Percentiles rank a stretch among this genome's conserved stretches.
phyloP scores from a whole-genome alignment of 2,329 filamentous ascomycete genomes.

The Clathrospora elynae region DNA sequence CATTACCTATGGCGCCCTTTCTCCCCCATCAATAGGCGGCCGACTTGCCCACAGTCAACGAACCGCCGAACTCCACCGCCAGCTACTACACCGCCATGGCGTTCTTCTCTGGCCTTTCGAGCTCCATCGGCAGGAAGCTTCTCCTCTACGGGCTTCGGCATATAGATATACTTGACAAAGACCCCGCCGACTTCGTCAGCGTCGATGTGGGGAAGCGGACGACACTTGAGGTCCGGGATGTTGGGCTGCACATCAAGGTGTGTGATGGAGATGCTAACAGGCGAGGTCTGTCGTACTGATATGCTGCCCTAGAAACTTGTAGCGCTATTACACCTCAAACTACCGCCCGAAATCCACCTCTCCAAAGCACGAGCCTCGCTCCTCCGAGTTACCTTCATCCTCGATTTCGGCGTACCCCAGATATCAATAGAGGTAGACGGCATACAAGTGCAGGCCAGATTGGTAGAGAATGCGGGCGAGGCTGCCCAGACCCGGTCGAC shows the following conservation, averaged over 20 bases:
- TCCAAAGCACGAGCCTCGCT: conserved; percentile 75
- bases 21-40: conserved; percentile 36
- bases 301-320: conserved; percentile 71
- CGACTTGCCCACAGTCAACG: conserved; percentile 27
- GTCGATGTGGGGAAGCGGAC: conserved; percentile 81
- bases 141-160: conserved; percentile 83
- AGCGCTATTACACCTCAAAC: conserved; percentile 67
- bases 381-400: conserved; percentile 80
- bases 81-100: conserved; percentile 61
- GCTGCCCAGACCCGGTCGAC: conserved; percentile 8
- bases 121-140: conserved; percentile 82
- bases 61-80: conserved; percentile 14
- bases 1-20: conserved; percentile 37
- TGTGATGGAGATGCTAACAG: conserved; percentile 25
- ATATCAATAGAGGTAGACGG: conserved; percentile 83
- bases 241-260: conserved; percentile 80
- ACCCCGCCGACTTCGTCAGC: conserved; percentile 84
- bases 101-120: conserved; percentile 67
- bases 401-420: conserved; percentile 84
- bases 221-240: conserved; percentile 83
- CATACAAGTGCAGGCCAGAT: conserved; percentile 67
- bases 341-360: conserved; percentile 71
- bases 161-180: conserved; percentile 84
- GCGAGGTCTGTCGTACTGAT: conserved; percentile 20
- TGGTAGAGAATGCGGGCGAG: conserved; percentile 26